Evolutionary conservation across 2,329 filamentous ascomycete species (phyloP).

Genomic region (Apiospora arundinis): DNA sequence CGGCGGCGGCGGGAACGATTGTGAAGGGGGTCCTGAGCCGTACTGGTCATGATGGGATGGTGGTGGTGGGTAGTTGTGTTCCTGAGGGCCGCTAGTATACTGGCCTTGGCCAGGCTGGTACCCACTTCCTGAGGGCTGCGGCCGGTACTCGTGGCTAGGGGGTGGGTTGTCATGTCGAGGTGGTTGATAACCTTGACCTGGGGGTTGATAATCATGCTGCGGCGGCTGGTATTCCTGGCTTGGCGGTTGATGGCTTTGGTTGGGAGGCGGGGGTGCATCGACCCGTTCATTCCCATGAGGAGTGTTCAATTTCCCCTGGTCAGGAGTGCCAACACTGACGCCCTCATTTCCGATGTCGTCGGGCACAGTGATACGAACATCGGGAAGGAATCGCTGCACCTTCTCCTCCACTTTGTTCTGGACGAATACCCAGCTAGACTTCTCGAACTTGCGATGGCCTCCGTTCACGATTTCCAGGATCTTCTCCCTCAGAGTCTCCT

Average conservation of each 20-base stretch:
- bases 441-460: slow-evolving; percentile 54
- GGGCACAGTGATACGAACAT: slow-evolving; percentile 52
- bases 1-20: slow-evolving; percentile 6
- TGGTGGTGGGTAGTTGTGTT: neutral
- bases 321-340: slow-evolving; percentile 49
- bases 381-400: slow-evolving; percentile 53
- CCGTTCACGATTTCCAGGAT: slow-evolving; percentile 54
- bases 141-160: neutral
- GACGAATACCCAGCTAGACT: slow-evolving; percentile 53
- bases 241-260: neutral
- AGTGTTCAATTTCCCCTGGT: slow-evolving; percentile 31
- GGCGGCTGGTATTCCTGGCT: slow-evolving; percentile 1
- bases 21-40: neutral
- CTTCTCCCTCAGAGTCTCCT: slow-evolving; percentile 51
- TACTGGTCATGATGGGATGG: neutral
- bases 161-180: neutral
- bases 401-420: slow-evolving; percentile 53
- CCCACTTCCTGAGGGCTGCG: neutral
- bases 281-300: neutral
- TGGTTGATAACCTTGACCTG: neutral
- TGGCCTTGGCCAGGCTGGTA: slow-evolving; percentile 7
- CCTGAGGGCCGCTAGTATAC: slow-evolving; percentile 3
- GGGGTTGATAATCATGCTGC: neutral
- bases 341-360: slow-evolving; percentile 56
- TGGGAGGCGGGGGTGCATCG: neutral